Evolutionary conservation across 2,329 filamentous ascomycete species (phyloP).

Genomic region (Xylogone sp.): DNA sequence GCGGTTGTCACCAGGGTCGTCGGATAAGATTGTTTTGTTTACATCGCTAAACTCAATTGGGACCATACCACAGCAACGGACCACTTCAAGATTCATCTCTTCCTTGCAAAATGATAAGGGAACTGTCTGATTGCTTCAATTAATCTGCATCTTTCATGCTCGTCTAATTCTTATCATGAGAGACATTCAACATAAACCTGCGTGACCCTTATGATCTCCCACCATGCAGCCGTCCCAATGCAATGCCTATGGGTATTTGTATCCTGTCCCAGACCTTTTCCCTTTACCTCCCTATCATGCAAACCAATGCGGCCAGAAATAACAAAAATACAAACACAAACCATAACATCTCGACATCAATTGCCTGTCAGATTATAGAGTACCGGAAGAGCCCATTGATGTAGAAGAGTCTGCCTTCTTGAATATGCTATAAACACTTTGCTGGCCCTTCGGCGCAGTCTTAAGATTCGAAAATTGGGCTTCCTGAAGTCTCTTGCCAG

Average conservation of each 20-base stretch:
- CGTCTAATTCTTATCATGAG: not conserved
- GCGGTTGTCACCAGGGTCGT: conserved; percentile 7
- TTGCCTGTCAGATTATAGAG: no score
- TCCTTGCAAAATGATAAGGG: conserved; percentile 9
- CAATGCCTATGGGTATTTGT: not conserved
- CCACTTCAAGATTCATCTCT: conserved; percentile 20
- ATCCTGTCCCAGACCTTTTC: not conserved
- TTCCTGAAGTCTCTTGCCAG: conserved; percentile 71
- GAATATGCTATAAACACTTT: conserved; percentile 58
- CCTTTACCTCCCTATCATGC: not conserved
- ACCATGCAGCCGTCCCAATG: conserved; percentile 13
- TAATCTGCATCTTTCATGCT: not conserved
- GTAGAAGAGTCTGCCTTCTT: conserved; percentile 10
- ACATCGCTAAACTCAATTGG: conserved; percentile 18
- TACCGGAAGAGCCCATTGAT: no score
- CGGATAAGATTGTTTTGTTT: conserved; percentile 17
- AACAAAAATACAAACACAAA: not conserved
- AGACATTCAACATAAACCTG: not conserved
- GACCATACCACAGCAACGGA: conserved; percentile 22
- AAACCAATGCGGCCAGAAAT: not conserved
- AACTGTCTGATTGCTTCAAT: not conserved
- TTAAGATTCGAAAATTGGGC: conserved; percentile 63
- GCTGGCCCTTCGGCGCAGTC: conserved; percentile 58
- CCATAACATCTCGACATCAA: not conserved
- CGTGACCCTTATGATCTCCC: conserved; percentile 2